A percentile compares a stretch with the other conserved stretches of the same genome.
phyloP scores from a whole-genome alignment of 2,329 filamentous ascomycete species.

The Fusarium nematophilum region DNA sequence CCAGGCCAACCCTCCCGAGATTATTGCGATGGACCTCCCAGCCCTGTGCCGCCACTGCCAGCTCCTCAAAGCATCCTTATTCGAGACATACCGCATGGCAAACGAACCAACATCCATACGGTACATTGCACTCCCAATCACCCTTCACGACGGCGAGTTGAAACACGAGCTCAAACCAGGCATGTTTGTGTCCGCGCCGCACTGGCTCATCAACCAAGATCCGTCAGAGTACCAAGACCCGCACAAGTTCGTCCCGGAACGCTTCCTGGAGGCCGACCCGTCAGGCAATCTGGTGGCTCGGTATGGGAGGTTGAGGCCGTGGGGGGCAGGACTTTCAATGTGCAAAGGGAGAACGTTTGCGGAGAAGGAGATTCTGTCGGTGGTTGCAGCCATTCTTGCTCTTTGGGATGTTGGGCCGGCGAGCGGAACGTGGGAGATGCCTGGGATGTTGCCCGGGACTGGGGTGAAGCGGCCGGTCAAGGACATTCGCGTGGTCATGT shows the following conservation, averaged over 20 bases:
- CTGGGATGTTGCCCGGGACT: conserved; percentile 24
- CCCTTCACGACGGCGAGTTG: conserved; percentile 14
- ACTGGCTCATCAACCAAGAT: conserved; percentile 22
- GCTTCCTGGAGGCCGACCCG: conserved; percentile 28
- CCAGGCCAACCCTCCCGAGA: background rate
- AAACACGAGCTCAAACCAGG: conserved; percentile 33
- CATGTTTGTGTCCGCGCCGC: conserved; percentile 35
- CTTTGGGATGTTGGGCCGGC: conserved; percentile 32
- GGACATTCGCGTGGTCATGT: conserved; percentile 36
- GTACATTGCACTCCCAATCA: conserved; percentile 24
- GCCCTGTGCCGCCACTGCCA: conserved; percentile 25
- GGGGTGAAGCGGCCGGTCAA: conserved; percentile 24
- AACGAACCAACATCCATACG: conserved; percentile 36
- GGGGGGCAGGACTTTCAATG: conserved; percentile 36
- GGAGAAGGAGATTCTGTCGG: conserved; percentile 37
- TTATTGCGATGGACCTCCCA: conserved; percentile 23
- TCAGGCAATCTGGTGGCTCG: conserved; percentile 19
- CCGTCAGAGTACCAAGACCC: conserved; percentile 31
- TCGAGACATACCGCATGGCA: conserved; percentile 37
- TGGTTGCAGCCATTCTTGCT: conserved; percentile 25
- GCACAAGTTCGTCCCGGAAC: conserved; percentile 33
- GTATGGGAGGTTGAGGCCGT: conserved; percentile 39
- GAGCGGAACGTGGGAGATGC: conserved; percentile 21
- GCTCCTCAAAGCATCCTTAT: conserved; percentile 37
- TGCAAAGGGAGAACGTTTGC: conserved; percentile 43